Percentiles rank a stretch among this genome's conserved stretches.
These are phyloP conservation scores for Phoenix roebelenii DNA, from an alignment of 176 grass and related monocot species.

Conservation along the genomic window DNA sequence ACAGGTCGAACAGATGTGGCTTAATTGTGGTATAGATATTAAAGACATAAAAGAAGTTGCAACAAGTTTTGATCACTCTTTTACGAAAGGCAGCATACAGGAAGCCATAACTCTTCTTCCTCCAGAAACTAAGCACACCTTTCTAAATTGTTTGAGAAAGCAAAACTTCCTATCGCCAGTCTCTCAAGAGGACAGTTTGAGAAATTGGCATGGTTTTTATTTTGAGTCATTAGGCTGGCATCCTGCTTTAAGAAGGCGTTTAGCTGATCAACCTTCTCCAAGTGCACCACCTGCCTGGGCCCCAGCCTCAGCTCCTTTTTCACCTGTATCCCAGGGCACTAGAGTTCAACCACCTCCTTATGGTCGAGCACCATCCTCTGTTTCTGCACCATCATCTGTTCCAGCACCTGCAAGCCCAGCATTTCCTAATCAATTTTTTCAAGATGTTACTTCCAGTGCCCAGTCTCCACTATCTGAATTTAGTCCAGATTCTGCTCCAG, in stretches of 20 bases:
- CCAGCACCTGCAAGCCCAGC: constrained; percentile 7
- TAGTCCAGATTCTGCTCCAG: not conserved
- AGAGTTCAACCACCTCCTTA: constrained; percentile 7
- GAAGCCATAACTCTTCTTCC: constrained; percentile 13
- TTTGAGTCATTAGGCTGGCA: constrained; percentile 24
- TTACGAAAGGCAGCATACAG: too few relatives aligned
- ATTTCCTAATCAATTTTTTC: constrained; percentile 2
- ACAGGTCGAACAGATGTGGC: too few relatives aligned
- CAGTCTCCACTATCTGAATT: constrained; percentile 5
- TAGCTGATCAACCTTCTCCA: constrained; percentile 23
- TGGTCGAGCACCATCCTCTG: constrained; percentile 12
- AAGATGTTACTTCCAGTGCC: not conserved
- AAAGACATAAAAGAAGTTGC: constrained; percentile 37
- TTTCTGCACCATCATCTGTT: not conserved
- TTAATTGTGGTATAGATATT: too few relatives aligned
- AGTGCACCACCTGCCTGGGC: not conserved
- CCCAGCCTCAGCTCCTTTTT: not conserved
- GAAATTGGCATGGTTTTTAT: constrained; percentile 27
- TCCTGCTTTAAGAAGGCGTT: constrained; percentile 24
- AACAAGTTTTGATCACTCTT: constrained; percentile 31
- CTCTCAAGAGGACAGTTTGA: constrained; percentile 11
- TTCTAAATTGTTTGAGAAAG: constrained; percentile 43
- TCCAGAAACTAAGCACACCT: constrained; percentile 26
- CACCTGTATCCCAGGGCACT: constrained; percentile 16
- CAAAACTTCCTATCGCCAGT: constrained; percentile 24